A percentile compares a stretch with the other conserved stretches of the same genome.
phyloP scores from a whole-genome alignment of 2,329 filamentous ascomycete genomes.

The Diaporthe velutina region DNA sequence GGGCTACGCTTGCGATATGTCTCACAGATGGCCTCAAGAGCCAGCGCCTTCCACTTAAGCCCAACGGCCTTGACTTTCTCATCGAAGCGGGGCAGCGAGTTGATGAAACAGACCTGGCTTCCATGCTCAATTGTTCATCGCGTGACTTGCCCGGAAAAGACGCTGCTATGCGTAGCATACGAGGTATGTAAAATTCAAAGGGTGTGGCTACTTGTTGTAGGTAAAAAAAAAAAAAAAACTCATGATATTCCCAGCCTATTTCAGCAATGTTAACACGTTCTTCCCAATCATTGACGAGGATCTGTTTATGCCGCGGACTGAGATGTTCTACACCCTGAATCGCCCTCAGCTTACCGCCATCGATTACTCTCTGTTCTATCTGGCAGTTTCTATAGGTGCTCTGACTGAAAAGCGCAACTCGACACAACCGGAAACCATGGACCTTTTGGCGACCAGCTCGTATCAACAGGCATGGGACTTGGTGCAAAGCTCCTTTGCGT shows the following conservation, averaged over 20 bases:
- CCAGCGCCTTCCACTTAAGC: conserved; percentile 1
- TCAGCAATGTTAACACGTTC: not conserved
- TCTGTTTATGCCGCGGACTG: not conserved
- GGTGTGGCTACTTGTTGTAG: not conserved
- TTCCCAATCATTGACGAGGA: not conserved
- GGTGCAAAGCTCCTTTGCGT: not conserved
- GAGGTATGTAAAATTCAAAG: not conserved
- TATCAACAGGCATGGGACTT: not conserved
- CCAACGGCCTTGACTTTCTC: not conserved
- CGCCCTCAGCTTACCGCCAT: not conserved
- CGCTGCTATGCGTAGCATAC: not conserved
- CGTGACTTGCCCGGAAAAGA: not conserved
- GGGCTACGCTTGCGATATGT: not conserved
- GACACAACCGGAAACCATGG: not conserved
- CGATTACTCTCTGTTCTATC: not conserved
- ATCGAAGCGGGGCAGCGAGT: not conserved
- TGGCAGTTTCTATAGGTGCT: not conserved
- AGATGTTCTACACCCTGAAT: not conserved
- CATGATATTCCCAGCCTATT: not conserved
- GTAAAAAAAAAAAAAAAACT: too few relatives aligned
- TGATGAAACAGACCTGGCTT: not conserved
- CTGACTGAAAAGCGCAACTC: not conserved
- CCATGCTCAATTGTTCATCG: not conserved
- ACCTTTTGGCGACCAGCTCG: not conserved
- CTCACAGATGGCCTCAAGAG: not conserved